Evolutionary conservation across 345 rosid species (phyloP).

Genomic region (Xanthoceras sorbifolium): DNA sequence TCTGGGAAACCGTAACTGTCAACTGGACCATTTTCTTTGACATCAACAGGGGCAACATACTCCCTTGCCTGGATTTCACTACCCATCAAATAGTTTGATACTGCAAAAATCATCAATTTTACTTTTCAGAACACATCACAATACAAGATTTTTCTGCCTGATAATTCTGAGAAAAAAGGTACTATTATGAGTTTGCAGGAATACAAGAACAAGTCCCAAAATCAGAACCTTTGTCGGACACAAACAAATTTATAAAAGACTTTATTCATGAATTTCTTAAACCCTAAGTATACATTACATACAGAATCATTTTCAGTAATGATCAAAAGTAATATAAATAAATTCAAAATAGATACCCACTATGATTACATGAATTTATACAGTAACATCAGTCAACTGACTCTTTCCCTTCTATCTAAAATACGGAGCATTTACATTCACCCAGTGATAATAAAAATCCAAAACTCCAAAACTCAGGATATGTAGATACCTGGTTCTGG

Average conservation of each 20-base stretch:
- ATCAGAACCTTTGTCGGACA: not conserved
- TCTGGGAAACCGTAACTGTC: slow-evolving; percentile 47
- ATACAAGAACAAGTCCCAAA: not conserved
- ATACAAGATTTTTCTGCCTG: slow-evolving; percentile 2
- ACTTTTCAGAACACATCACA: not conserved
- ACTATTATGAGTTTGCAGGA: not conserved
- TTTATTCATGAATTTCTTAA: not conserved
- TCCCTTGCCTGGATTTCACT: slow-evolving; percentile 53
- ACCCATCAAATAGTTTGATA: slow-evolving; percentile 47
- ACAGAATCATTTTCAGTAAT: not conserved
- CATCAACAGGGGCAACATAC: slow-evolving; percentile 36
- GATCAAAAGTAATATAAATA: not conserved
- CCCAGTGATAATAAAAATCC: not conserved
- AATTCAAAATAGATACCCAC: not conserved
- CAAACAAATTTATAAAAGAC: not conserved
- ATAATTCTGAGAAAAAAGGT: not conserved
- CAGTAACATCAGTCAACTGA: not conserved
- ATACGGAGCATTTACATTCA: not conserved
- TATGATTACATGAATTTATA: not conserved
- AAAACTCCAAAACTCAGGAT: not conserved
- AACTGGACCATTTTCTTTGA: slow-evolving; percentile 49
- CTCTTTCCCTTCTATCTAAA: not conserved
- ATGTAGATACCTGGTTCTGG: slow-evolving; percentile 52
- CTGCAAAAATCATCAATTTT: slow-evolving; percentile 33
- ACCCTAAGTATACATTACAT: not conserved